Base-by-base conservation (phyloP, 2,329 filamentous ascomycete species). In the Curvularia lunata region DNA sequence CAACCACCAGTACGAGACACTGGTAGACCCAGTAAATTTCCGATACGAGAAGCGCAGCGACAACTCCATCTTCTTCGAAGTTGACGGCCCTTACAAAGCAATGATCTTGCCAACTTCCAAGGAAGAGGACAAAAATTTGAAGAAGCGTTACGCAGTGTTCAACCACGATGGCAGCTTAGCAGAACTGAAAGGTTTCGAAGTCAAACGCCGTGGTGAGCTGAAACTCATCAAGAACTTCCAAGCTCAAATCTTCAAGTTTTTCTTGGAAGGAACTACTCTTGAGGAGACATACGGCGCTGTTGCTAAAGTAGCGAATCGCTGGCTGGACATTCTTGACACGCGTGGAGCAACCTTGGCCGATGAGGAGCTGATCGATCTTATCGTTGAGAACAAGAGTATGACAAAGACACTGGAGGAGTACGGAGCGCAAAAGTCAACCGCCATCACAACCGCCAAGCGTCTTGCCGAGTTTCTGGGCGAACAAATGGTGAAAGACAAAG, bases 191-290 rank as follows among this genome's bases (percentile, higher is more conserved):
- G 95, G 95, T 5, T 99, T 99, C 72, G 95, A 99, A 72, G 88
- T 99, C 65, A 99, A 99, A 82, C 89, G 95, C 75, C 86, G 95
- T 85, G 95, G 95, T 82, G 95, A 99, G 80, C 82, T 99, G 67
- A 99, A 99, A 80, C 88, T 99, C 67, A 99, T 99, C 85, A 99
- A 99, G 79, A 99, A 98, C 74, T 99, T 99, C 77, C 95, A 99
- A 77, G 92, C 95, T 59, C 95, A 99, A 72, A 97, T 99, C 65
- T 99, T 99, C 88, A 97, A 97, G 75, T 98, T 99, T 79, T 99
- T 99, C 80, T 82, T 99, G 5, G 94, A 99, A 72, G 95, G 95
- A 6, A 85, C 86, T 4, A 96, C 92, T 0, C 83, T 99, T 45
- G 82, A 88, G 2, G 93, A 98, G 74, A 97, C 92, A 18, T 99